Evolutionary conservation across 768 basidiomycete species (phyloP).

Genomic region (Russula griseocarnosa): DNA sequence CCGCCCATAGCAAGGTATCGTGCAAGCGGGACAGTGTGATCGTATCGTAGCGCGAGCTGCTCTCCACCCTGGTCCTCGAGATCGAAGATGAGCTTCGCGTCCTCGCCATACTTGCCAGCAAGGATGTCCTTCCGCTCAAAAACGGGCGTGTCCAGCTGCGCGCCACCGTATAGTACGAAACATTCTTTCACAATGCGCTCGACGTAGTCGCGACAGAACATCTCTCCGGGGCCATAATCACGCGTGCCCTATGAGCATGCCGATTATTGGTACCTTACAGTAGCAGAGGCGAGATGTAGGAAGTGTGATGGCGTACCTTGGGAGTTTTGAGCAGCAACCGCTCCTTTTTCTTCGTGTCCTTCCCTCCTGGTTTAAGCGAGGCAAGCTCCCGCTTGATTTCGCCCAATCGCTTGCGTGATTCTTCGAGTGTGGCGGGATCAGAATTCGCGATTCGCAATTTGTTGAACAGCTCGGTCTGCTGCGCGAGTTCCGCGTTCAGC

Average conservation of each 20-base stretch:
- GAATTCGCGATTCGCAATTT: constrained; percentile 56
- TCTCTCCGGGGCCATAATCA: constrained; percentile 90
- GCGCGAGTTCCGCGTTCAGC: constrained; percentile 52
- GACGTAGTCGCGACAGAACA: constrained; percentile 87
- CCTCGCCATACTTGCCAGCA: constrained; percentile 96
- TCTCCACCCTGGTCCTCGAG: constrained; percentile 97
- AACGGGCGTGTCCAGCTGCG: constrained; percentile 94
- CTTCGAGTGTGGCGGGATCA: constrained; percentile 49
- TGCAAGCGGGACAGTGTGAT: constrained; percentile 96
- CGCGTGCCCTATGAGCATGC: constrained; percentile 68
- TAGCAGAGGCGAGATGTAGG: not conserved
- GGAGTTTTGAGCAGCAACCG: constrained; percentile 85
- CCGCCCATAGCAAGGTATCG: constrained; percentile 94
- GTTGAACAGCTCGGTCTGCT: constrained; percentile 56
- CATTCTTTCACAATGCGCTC: constrained; percentile 83
- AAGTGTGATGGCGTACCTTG: constrained; percentile 64
- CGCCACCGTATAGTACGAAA: constrained; percentile 85
- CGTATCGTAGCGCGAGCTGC: constrained; percentile 89
- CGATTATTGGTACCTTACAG: not conserved
- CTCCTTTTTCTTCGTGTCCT: constrained; percentile 56
- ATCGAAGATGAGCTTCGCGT: constrained; percentile 96
- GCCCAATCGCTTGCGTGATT: constrained; percentile 62
- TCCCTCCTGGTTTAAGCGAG: constrained; percentile 41
- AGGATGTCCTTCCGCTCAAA: constrained; percentile 97
- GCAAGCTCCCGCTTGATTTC: constrained; percentile 61